Base-by-base conservation (phyloP, 768 basidiomycete species). In the Trametes cubensis region DNA sequence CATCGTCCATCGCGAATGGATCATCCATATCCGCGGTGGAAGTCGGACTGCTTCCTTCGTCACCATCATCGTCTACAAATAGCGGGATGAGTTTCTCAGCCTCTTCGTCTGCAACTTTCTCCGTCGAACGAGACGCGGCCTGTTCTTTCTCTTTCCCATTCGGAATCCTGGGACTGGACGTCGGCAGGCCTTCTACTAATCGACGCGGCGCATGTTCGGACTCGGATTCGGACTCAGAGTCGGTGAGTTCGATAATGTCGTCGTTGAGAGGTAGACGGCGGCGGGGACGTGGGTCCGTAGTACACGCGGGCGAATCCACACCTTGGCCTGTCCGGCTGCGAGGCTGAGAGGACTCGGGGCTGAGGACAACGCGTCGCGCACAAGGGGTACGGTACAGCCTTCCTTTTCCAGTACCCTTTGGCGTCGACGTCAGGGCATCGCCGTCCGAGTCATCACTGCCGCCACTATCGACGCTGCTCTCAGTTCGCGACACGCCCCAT, bases 31-130 rank as follows among this genome's bases (percentile, higher is more conserved):
- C 39, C 17, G 21, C 13, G 6, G 17, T 44, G 5, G 17, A 20
- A 41, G 21, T 26, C 13, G 26, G 23, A 48, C 25, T 41, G 30
- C 66, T 71, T 20, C 50, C 53, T 40, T 64, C 70, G 6, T 75
- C 76, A 21, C 77, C 78, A 25, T 72, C 73, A 20, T 59, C 67
- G 48, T 63, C 64, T 10, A 45, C 14, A 38, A 56, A 63, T 30
- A 63, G 30, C 2, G 62, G 62, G 14, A 64, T 30, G 14, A 26
- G 26, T 13, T 34, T 30, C 10, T 41, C 54, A 11, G 48, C 44
- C 17, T 60, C 41, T 13, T 45, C 54, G 26, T 41, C 30, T 50
- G 13, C 13, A 26, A 11, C 14, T 5, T 26, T 5, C 26, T 26
- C 48, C 14, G 25, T 26, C 14, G 34, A 11, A 15, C 20, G 49